Base-by-base conservation (phyloP, 495 filamentous ascomycete species). In the Trichoderma virens region DNA sequence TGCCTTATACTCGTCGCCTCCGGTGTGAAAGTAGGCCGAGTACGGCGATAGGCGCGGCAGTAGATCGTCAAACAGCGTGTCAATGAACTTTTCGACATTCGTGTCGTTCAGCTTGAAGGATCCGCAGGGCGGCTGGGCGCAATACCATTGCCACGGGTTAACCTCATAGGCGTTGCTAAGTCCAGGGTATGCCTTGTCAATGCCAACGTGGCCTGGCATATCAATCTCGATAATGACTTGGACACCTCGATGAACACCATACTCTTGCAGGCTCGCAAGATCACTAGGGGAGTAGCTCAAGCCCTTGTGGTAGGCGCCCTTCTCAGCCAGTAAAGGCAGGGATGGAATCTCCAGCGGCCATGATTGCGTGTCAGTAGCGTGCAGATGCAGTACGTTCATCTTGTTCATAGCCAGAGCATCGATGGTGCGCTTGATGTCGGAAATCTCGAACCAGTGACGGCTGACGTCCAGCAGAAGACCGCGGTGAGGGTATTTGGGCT, bases 281-380 rank as follows among this genome's bases (percentile, higher is more conserved):
- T 90, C 85, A 3, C 65, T 70, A 0, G 88, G 80, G n/a, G 80
- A 82, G 73, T 92, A 94, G 0, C 80, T 81, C 63, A 85, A 75
- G 54, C 79, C 81, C 0, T 75, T 74, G 32, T 74, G 74, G 65
- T 93, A 92, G 2, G 88, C 86, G 54, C 91, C 91, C 70, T 88
- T 84, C 27, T 77, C 65, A 16, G 90, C 78, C 7, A 94, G 80
- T 64, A 85, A 80, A 11, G 91, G 90, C 63, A 93, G 70, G 6
- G 86, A 70, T 2, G 89, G 88, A 64, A 93, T 88, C 65, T 88
- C 87, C 31, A 94, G 76, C 3, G 90, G 91, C 90, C 90, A 94
- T 8, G 88, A 89, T 71, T 94, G 90, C 27, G 88, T 84, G 70
- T 94, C 90, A 0, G 90, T 92, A 51, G 86, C 81, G 74, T 94